A percentile compares a stretch with the other conserved stretches of the same genome.
Conservation (phyloP, 2,329 filamentous ascomycete genomes). For the Taxawa tesnikishii region DNA sequence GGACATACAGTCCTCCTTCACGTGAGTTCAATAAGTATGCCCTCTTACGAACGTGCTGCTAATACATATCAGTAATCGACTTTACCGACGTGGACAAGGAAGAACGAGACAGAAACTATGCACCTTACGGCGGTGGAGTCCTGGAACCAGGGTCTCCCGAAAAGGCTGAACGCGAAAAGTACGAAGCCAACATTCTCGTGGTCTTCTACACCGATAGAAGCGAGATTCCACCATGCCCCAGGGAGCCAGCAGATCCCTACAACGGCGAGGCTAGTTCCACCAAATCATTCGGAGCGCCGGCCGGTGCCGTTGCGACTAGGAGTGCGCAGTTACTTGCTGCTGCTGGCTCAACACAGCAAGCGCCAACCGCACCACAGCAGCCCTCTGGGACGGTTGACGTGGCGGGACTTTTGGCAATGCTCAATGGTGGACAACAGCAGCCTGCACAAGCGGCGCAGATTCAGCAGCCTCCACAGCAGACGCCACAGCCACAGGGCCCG, state of each 20-base stretch:
- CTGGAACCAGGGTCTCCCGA: constrained; percentile 27
- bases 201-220: constrained; percentile 31
- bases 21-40: constrained; percentile 14
- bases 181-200: constrained; percentile 34
- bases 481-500: constrained; percentile 1
- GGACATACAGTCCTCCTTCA: constrained; percentile 5
- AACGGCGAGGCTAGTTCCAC: constrained; percentile 15
- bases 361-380: constrained; percentile 6
- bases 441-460: constrained; percentile 10
- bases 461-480: constrained; percentile 4
- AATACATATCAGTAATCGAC: constrained; percentile 20
- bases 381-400: constrained; percentile 7
- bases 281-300: constrained; percentile 26
- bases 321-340: constrained; percentile 8
- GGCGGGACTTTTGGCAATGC: constrained; percentile 8
- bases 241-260: constrained; percentile 29
- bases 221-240: constrained; percentile 34
- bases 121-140: constrained; percentile 31
- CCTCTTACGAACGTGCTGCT: neutral
- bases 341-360: constrained; percentile 1
- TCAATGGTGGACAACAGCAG: constrained; percentile 11
- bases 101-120: constrained; percentile 31
- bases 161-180: constrained; percentile 28
- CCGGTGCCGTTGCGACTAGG: constrained; percentile 14
- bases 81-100: constrained; percentile 28